A percentile compares a stretch with the other conserved stretches of the same genome.
These are phyloP conservation scores for Botrytis fabae DNA, from an alignment of 2,329 filamentous ascomycete genomes.

Conservation along the genomic window DNA sequence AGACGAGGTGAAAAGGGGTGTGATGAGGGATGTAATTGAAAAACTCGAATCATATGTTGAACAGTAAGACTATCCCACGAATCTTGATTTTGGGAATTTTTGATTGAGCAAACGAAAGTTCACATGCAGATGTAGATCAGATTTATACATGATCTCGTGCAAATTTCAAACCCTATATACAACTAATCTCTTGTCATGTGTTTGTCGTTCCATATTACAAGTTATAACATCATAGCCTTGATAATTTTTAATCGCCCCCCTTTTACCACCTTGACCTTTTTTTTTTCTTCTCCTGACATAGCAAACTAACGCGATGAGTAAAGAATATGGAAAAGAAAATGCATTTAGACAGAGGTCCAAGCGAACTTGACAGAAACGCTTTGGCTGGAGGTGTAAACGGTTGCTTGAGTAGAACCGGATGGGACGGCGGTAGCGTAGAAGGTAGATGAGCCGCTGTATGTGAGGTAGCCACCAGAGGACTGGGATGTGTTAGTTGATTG, in stretches of 20 bases:
- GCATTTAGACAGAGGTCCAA: slow-evolving; percentile 33
- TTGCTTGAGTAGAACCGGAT: slow-evolving; percentile 38
- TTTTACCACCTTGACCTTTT: not conserved
- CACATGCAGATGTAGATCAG: not conserved
- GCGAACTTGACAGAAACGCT: slow-evolving; percentile 38
- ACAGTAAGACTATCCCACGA: not conserved
- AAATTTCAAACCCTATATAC: not conserved
- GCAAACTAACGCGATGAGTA: not conserved
- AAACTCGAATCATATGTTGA: not conserved
- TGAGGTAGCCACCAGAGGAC: slow-evolving; percentile 30
- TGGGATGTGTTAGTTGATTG: slow-evolving; percentile 4
- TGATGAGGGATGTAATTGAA: not conserved
- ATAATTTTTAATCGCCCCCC: not conserved
- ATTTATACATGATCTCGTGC: not conserved
- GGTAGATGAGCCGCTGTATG: slow-evolving; percentile 35
- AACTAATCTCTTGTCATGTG: not conserved
- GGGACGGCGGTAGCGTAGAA: slow-evolving; percentile 42
- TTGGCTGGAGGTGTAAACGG: slow-evolving; percentile 37
- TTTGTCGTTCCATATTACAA: not conserved
- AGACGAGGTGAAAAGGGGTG: not conserved
- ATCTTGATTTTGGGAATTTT: not conserved
- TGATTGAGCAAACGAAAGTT: no score
- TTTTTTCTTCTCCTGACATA: not conserved
- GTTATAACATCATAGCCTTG: not conserved
- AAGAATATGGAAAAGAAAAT: not conserved